phyloP scores from a whole-genome alignment of 495 filamentous ascomycete genomes.

The Penicillium soppii region DNA sequence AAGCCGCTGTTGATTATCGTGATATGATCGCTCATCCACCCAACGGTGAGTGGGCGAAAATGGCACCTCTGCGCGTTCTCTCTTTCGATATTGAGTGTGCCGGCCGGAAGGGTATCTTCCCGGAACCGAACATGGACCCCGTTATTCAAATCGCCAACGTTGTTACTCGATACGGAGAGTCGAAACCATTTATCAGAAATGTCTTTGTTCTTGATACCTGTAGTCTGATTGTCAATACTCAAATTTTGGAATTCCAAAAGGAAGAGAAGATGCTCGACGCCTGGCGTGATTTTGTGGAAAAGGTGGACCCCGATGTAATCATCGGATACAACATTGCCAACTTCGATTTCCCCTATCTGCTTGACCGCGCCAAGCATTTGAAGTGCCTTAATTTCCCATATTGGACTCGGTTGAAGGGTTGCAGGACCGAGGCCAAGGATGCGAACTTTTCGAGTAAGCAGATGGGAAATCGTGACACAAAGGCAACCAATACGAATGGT shows the following conservation, averaged over 20 bases:
- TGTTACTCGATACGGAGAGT: conserved; percentile 93
- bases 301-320: conserved; percentile 95
- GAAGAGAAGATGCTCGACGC: conserved; percentile 84
- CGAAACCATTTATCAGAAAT: conserved; percentile 93
- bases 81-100: conserved; percentile 99
- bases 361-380: conserved; percentile 84
- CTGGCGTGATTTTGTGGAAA: conserved; percentile 87
- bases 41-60: conserved; percentile 97
- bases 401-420: conserved; percentile 73
- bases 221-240: conserved; percentile 89
- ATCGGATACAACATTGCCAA: conserved; percentile 99
- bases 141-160: conserved; percentile 99
- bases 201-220: conserved; percentile 93
- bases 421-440: conserved; percentile 65
- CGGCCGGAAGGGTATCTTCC: conserved; percentile 95
- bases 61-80: conserved; percentile 89
- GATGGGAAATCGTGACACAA: conserved; percentile 95
- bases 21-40: conserved; percentile 84
- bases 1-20: conserved; percentile 76
- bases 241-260: conserved; percentile 76
- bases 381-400: conserved; percentile 74
- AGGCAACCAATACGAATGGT: conserved; percentile 90
- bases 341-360: conserved; percentile 97
- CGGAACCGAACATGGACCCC: conserved; percentile 84
- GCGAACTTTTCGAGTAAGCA: conserved; percentile 96